Percentiles rank a stretch among this genome's conserved stretches.
Conservation (phyloP, 2,329 filamentous ascomycete genomes). For the Boeremia lycopersici region DNA sequence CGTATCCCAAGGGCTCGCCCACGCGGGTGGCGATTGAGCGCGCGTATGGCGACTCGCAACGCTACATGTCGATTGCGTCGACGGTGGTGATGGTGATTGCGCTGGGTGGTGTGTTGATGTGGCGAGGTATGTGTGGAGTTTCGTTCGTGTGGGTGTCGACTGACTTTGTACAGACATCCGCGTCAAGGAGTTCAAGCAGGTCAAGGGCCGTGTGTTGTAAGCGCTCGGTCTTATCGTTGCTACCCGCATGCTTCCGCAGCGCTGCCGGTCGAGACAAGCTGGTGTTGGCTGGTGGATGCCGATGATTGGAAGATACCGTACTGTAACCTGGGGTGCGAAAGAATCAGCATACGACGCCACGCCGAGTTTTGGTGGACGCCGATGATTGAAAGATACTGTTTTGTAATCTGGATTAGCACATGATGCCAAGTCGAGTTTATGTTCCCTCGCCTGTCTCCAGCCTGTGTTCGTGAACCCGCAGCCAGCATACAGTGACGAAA, state of each 20-base stretch:
- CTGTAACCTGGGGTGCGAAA: too few species aligned
- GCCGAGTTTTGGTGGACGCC: too few species aligned
- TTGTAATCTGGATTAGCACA: too few species aligned
- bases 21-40: constrained; percentile 50
- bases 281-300: neutral
- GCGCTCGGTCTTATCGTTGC: neutral
- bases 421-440: too few species aligned
- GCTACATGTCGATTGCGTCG: constrained; percentile 38
- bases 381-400: too few species aligned
- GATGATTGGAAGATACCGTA: too few species aligned
- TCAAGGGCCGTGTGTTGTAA: constrained; percentile 59
- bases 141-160: neutral
- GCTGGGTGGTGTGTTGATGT: constrained; percentile 52
- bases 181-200: constrained; percentile 51
- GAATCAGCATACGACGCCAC: too few species aligned
- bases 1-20: constrained; percentile 56
- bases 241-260: neutral
- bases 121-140: constrained; percentile 29
- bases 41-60: constrained; percentile 42
- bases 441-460: too few species aligned
- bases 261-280: neutral
- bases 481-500: too few species aligned
- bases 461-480: too few species aligned
- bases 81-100: constrained; percentile 29
- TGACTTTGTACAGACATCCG: constrained; percentile 49